Percentiles rank a stretch among this genome's conserved stretches.
These are phyloP conservation scores for Centella asiatica DNA, from an alignment of 129 eudicot species.

Conservation along the genomic window DNA sequence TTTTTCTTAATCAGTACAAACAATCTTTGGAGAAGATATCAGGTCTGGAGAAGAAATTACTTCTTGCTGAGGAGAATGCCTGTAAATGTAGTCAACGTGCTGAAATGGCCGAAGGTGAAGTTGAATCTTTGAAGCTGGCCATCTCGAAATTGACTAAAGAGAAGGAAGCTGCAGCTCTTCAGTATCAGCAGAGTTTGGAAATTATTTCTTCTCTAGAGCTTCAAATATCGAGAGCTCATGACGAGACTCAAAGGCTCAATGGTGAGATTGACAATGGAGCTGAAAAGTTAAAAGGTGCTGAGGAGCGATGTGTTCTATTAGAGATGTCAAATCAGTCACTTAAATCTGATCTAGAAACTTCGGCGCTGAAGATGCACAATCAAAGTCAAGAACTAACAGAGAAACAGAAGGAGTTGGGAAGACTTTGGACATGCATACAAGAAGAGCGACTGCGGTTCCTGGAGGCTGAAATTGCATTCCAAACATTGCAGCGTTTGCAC, in stretches of 20 bases:
- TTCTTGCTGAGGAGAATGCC: slow-evolving; percentile 46
- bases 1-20: slow-evolving; percentile 44
- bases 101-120: slow-evolving; percentile 43
- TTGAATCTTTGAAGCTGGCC: slow-evolving; percentile 28
- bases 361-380: slow-evolving; percentile 44
- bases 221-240: slow-evolving; percentile 33
- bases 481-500: slow-evolving; percentile 69
- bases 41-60: slow-evolving; percentile 50
- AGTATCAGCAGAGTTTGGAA: slow-evolving; percentile 48
- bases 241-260: slow-evolving; percentile 53
- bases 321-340: slow-evolving; percentile 64
- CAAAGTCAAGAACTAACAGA: slow-evolving; percentile 71
- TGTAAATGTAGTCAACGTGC: slow-evolving; percentile 30
- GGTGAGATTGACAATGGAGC: slow-evolving; percentile 50
- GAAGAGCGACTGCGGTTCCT: slow-evolving; percentile 81
- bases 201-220: slow-evolving; percentile 51
- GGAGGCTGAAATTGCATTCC: slow-evolving; percentile 85
- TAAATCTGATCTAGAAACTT: slow-evolving; percentile 52
- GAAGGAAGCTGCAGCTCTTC: slow-evolving; percentile 42
- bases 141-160: slow-evolving; percentile 43
- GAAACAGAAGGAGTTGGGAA: slow-evolving; percentile 86
- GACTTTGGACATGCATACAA: slow-evolving; percentile 79
- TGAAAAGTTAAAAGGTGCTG: slow-evolving; percentile 52
- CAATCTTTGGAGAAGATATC: slow-evolving; percentile 38
- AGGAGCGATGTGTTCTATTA: slow-evolving; percentile 49